Base-by-base conservation (phyloP, 2,329 filamentous ascomycete species). In the Xylariales sp. region DNA sequence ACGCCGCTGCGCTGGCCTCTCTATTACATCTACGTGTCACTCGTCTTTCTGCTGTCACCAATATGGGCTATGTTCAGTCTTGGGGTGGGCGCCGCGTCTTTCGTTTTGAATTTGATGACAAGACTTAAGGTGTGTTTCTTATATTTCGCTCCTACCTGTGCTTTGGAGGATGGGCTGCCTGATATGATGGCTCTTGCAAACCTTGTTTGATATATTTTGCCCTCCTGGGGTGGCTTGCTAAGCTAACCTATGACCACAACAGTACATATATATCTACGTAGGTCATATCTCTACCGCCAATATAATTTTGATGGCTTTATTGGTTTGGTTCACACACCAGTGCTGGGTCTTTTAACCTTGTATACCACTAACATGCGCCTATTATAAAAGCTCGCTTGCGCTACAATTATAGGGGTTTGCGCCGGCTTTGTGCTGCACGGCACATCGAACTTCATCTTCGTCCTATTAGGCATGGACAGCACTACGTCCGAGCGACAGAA, bases 181-280 rank as follows among this genome's bases (percentile, higher is more conserved):
- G 36, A 39, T 39, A 9, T 39, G 36, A 39, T 39, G 39, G 39
- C 8, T 39, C 7, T 41, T 9, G 28, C 28, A 30, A 14, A n/a
- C 23, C 16, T 30, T 41, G 5, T 41, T 55, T n/a, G 8, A 5
- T 32, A 18, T n/a, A 46, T 12, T 23, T 45, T 46, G 32, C 14
- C 23, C 9, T 59, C 18, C 46, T 4, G 28, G 7, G 46, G 32
- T 45, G 8, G 39, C 34, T n/a, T 39, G 18, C 36, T 9, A 49
- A 12, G 64, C 66, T 69, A 59, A 67, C 46, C 41, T 10, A 30
- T 16, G 12, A 45, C 8, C 53, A 43, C 58, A 39, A 60, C 52
- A 78, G 77, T 76, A 76, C 63, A 68, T 78, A 10, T 78, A 78
- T 52, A 72, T 77, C 61, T 78, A 75, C 57, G 77, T 78, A 77